Evolutionary conservation across 2,329 filamentous ascomycete genomes (phyloP).

Genomic region (Atkinsonella texensis): DNA sequence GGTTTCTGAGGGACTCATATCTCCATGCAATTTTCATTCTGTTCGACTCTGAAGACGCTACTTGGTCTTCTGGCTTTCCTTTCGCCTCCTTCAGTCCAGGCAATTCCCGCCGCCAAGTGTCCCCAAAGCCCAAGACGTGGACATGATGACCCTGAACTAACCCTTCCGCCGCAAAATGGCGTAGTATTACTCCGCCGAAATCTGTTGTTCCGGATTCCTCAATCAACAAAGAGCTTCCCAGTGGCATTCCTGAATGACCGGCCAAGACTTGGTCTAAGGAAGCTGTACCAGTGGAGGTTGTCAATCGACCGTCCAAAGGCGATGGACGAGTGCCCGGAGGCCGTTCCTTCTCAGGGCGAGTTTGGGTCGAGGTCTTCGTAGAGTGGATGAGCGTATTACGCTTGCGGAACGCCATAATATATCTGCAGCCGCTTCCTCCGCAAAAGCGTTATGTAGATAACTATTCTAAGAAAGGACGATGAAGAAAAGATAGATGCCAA

Average conservation of each 20-base stretch:
- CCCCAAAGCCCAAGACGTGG: conserved; percentile 69
- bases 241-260: conserved; percentile 71
- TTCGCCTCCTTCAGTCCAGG: conserved; percentile 51
- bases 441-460: too few relatives aligned
- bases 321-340: conserved; percentile 60
- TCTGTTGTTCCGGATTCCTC: conserved; percentile 91
- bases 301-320: conserved; percentile 73
- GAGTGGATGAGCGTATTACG: conserved; percentile 39
- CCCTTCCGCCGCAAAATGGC: conserved; percentile 88
- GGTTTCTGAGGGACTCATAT: conserved; percentile 64
- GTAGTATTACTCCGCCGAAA: conserved; percentile 71
- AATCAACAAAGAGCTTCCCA: conserved; percentile 70
- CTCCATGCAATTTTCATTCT: conserved; percentile 99
- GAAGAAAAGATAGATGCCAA: too few relatives aligned
- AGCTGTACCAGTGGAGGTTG: conserved; percentile 80
- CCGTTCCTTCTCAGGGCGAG: conserved; percentile 24
- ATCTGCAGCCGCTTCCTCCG: background rate
- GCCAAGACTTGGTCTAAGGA: conserved; percentile 78
- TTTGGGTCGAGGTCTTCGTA: conserved; percentile 11
- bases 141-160: conserved; percentile 83
- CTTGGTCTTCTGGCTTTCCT: conserved; percentile 24
- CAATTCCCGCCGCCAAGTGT: conserved; percentile 72
- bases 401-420: conserved; percentile 44
- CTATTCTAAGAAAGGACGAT: too few relatives aligned
- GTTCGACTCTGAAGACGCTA: conserved; percentile 38